Evolutionary conservation across 2,329 filamentous ascomycete genomes (phyloP), one percentile per base, ranked within the genome.

Genomic region (Scopulariopsis brevicaulis): DNA sequence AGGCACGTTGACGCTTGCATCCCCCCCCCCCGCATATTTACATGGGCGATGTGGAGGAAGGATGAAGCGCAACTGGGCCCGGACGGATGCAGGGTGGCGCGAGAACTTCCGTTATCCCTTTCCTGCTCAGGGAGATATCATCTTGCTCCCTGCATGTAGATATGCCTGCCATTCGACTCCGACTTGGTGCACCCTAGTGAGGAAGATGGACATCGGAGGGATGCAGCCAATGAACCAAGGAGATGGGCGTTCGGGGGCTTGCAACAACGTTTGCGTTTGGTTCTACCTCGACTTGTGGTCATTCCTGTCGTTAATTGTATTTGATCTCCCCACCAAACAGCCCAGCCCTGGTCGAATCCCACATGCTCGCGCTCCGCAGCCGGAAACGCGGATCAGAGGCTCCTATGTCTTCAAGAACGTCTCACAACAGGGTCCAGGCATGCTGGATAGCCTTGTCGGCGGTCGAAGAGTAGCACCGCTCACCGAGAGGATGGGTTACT

Each of bases 1-100:
- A 50, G 46, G 20, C 14, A 6, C 4, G 20, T 24, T n/a, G 18
- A 24, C 37, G 12, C 12, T 37, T n/a, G 64, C 59, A 67, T 69
- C 63, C 67, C 66, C 59, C 61, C 59, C 58, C 60, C 64, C 46
- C 65, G 65, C 52, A 58, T 63, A 53, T 64, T 66, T 59, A 61
- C 63, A 46, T 40, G 37, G 12, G 5, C 4, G 37, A 40, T 40
- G 18, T 18, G 37, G 18, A 40, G 4, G 5, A 10, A 14, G 37
- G 18, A 40, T 40, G 37, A 10, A 40, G 4, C 37, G 4, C 12
- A 6, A 40, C 18, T 18, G 18, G 37, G 18, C 7, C 34, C 34
- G 7, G 34, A 37, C 34, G 34, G 34, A 37, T n/a, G n/a, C n/a
- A n/a, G n/a, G n/a, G n/a, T n/a, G n/a, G n/a, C n/a, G n/a, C n/a